phyloP scores from a whole-genome alignment of 306 rosid species.

The Medicago truncatula region MtrunA17r5.0-ANR NC_053047.1:31576001-31576500 shows the following conservation, averaged over 20 bases:
- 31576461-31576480: background rate
- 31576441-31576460: background rate
- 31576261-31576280: background rate
- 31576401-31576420: background rate
- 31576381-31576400: background rate
- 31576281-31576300: background rate
- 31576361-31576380: background rate
- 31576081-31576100: background rate
- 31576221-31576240: background rate
- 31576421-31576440: background rate
- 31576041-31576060: background rate
- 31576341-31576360: background rate
- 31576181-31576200: background rate
- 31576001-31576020: no score
- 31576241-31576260: background rate
- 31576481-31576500: background rate
- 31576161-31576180: no score
- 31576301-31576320: background rate
- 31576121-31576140: background rate
- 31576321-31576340: background rate
- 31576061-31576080: background rate
- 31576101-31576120: background rate
- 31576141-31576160: background rate
- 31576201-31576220: background rate
- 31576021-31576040: no score